phyloP scores from a whole-genome alignment of 768 basidiomycete species.

The Leccinum pellstonianum region DNA sequence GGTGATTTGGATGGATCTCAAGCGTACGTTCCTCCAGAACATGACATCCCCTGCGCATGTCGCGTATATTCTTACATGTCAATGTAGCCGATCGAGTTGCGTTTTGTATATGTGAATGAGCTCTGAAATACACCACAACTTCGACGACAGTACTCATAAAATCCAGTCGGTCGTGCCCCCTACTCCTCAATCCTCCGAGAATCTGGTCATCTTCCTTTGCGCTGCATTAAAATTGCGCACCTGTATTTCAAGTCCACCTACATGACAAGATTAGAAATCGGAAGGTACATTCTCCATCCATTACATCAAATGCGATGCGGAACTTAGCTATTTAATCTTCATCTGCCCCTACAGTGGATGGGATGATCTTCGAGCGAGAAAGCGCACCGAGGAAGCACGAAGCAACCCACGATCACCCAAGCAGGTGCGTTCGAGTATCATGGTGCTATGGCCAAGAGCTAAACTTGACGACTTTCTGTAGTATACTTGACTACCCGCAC shows the following conservation, averaged over 20 bases:
- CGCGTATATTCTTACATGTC: background rate
- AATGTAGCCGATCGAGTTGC: background rate
- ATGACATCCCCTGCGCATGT: background rate
- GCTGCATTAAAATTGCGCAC: background rate
- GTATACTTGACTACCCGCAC: constrained; percentile 6
- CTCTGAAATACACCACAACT: no score
- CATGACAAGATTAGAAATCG: background rate
- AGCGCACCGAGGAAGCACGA: constrained; percentile 17
- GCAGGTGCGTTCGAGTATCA: constrained; percentile 3
- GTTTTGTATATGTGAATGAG: no score
- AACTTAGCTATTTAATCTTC: background rate
- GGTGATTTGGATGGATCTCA: background rate
- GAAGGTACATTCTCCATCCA: background rate
- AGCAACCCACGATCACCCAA: constrained; percentile 3
- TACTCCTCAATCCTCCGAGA: no score
- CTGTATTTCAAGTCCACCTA: background rate
- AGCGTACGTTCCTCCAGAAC: background rate
- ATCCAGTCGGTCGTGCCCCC: background rate
- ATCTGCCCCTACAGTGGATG: constrained; percentile 8
- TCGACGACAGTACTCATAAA: background rate
- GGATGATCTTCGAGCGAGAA: constrained; percentile 3
- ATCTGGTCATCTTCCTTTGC: constrained; percentile 1
- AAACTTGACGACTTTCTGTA: background rate
- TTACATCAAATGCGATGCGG: background rate
- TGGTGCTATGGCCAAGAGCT: no score